Evolutionary conservation across 176 grass and related monocot genomes (phyloP), one percentile per base, ranked within the genome.

Genomic region (Thalia dealbata): DNA sequence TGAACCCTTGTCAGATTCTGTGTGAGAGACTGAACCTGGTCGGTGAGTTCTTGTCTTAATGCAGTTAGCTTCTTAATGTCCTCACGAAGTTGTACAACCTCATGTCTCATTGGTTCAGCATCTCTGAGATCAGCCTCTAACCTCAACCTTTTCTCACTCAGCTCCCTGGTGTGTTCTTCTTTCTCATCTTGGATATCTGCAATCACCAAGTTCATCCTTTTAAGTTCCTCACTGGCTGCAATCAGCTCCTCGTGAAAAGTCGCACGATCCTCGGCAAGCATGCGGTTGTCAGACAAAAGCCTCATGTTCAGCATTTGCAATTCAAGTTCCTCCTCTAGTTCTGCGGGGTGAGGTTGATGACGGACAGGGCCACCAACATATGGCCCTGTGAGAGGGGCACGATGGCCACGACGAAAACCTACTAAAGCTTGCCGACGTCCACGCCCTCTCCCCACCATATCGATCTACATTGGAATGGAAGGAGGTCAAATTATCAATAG

Each of bases 81-180:
- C 67, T 71, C 71, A 70, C 50, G 89, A 65, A 88, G 85, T 61
- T 91, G 85, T 51, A 76, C 7, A 23, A 73, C 56, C 78, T 88
- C 89, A 69, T 85, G 78, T 61, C 75, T 75, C 50, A 91, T 71
- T 42, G 81, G 80, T 70, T 88, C 85, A 78, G 76, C 71, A 61
- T 80, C 71, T 81, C 83, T 83, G 63, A 85, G 77, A 76, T 88
- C 89, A 61, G 85, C 67, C 81, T 91, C 89, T 76, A 91, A 82
- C 79, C 88, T 91, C 83, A 79, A 78, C 44, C 78, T 77, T 76
- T 83, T 88, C 71, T 88, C 85, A 63, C 88, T 79, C 61, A 88
- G 80, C 78, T 91, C 86, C 44, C 67, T 66, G 28, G 78, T 60
- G 75, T 76, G 77, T 63, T 71, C 74, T 81, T 91, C 89, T 43